These are phyloP conservation scores for Marasmius sp. DNA, from an alignment of 1,284 basidiomycete genomes.

Conservation along the genomic window DNA sequence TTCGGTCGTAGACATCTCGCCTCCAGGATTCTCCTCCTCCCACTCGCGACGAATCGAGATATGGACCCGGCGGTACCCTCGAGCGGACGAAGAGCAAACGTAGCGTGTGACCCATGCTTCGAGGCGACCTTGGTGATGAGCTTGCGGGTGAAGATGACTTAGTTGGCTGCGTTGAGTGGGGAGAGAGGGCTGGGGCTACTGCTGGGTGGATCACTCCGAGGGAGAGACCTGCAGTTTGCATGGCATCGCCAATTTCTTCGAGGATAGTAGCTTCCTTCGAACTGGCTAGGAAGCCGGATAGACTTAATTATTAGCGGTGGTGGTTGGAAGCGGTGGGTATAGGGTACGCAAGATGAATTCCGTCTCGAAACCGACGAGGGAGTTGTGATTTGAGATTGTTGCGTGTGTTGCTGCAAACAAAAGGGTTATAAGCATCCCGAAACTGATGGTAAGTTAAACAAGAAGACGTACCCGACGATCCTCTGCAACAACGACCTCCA, in stretches of 20 bases:
- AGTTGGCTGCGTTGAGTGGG: conserved; percentile 56
- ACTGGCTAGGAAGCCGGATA: conserved; percentile 44
- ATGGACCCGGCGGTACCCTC: too few relatives aligned
- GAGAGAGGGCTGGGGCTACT: too few relatives aligned
- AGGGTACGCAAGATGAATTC: conserved; percentile 63
- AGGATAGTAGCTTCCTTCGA: conserved; percentile 40
- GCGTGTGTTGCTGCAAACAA: conserved; percentile 34
- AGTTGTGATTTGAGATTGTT: conserved; percentile 44
- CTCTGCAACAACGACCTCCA: conserved; percentile 16
- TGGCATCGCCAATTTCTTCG: too few relatives aligned
- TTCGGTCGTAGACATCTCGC: conserved; percentile 27
- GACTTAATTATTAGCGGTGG: conserved; percentile 49
- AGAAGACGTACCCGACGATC: too few relatives aligned
- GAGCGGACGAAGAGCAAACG: conserved; percentile 50
- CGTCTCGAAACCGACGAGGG: conserved; percentile 65
- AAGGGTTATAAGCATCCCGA: too few relatives aligned
- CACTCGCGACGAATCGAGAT: too few relatives aligned
- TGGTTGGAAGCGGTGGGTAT: conserved; percentile 45
- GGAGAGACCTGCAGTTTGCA: too few relatives aligned
- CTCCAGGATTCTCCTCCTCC: conserved; percentile 17
- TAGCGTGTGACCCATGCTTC: conserved; percentile 54
- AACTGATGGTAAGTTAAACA: too few relatives aligned
- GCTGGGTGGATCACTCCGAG: too few relatives aligned
- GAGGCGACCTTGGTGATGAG: conserved; percentile 51
- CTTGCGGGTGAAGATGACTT: conserved; percentile 52